These are phyloP conservation scores for Juncus inflexus DNA, from an alignment of 176 grass and related monocot species.

Conservation along the genomic window DNA sequence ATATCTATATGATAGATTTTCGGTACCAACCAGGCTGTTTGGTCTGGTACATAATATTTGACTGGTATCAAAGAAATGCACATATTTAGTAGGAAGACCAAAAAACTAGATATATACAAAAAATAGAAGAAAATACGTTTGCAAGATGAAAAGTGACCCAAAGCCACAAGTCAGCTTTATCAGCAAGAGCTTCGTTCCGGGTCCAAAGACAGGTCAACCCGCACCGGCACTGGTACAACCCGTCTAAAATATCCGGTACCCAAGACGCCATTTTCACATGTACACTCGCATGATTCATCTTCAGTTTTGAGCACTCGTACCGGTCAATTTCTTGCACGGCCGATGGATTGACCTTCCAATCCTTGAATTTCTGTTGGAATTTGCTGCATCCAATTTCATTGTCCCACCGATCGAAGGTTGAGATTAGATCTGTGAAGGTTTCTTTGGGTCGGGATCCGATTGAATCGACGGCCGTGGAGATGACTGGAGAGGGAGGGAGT, in stretches of 20 bases:
- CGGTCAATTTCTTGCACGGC: conserved; percentile 31
- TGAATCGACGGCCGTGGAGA: conserved; percentile 20
- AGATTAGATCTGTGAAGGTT: conserved; percentile 28
- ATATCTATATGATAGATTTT: no score
- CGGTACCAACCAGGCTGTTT: no score
- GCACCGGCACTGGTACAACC: conserved; percentile 37
- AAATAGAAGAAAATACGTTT: conserved; percentile 27
- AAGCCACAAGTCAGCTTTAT: conserved; percentile 34
- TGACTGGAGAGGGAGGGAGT: not conserved
- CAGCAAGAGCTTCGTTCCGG: conserved; percentile 31
- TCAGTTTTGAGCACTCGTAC: conserved; percentile 15
- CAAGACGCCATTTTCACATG: conserved; percentile 33
- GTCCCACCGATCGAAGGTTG: conserved; percentile 43
- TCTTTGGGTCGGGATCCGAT: conserved; percentile 20
- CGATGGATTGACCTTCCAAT: conserved; percentile 26
- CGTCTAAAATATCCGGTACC: conserved; percentile 39
- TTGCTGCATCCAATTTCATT: conserved; percentile 27
- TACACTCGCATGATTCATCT: conserved; percentile 30
- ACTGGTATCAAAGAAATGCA: no score
- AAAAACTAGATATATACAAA: not conserved
- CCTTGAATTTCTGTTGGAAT: conserved; percentile 26
- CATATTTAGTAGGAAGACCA: conserved; percentile 6
- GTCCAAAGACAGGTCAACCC: conserved; percentile 44
- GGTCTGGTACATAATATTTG: no score
- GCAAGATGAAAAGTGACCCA: conserved; percentile 32